These are phyloP conservation scores for Kodamaea hsintzibuensis DNA, from an alignment of 805 yeast species.

Conservation along the genomic window DNA sequence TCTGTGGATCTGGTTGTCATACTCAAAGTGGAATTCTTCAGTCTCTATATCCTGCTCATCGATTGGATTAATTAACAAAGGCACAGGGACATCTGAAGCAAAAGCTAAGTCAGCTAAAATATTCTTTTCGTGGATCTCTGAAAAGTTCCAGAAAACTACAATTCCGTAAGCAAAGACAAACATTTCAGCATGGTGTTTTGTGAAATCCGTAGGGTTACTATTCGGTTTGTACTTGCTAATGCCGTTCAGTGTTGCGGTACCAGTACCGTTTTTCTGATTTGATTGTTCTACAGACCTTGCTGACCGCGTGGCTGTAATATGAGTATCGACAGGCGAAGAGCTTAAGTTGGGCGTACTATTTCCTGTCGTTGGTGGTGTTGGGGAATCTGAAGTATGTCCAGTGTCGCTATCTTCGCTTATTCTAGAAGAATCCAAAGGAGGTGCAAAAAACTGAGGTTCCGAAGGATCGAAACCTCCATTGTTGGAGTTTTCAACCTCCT, in stretches of 20 bases:
- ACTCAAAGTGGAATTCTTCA: constrained; percentile 81
- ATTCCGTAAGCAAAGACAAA: constrained; percentile 91
- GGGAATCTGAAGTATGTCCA: constrained; percentile 1
- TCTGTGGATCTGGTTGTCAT: constrained; percentile 59
- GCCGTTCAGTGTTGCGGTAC: constrained; percentile 14
- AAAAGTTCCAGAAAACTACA: constrained; percentile 97
- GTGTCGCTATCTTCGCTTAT: constrained; percentile 14
- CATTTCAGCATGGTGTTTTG: constrained; percentile 76
- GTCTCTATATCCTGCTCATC: constrained; percentile 90
- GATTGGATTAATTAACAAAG: constrained; percentile 67
- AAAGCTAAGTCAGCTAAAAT: constrained; percentile 88
- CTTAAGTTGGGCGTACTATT: constrained; percentile 4
- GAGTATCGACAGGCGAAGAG: constrained; percentile 5
- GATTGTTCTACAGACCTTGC: constrained; percentile 17
- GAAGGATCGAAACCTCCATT: constrained; percentile 79
- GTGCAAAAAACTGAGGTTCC: constrained; percentile 87
- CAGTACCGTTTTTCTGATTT: constrained; percentile 15
- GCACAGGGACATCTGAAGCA: constrained; percentile 47
- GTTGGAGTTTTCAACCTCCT: constrained; percentile 36
- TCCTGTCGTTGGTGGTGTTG: constrained; percentile 7
- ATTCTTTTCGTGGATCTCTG: constrained; percentile 90
- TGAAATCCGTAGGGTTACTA: constrained; percentile 33
- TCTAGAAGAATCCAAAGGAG: constrained; percentile 27
- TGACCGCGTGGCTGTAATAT: constrained; percentile 8
- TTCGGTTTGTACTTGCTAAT: constrained; percentile 16